Conservation (phyloP, 75 land plant genomes). For the Picea sitchensis region DNA sequence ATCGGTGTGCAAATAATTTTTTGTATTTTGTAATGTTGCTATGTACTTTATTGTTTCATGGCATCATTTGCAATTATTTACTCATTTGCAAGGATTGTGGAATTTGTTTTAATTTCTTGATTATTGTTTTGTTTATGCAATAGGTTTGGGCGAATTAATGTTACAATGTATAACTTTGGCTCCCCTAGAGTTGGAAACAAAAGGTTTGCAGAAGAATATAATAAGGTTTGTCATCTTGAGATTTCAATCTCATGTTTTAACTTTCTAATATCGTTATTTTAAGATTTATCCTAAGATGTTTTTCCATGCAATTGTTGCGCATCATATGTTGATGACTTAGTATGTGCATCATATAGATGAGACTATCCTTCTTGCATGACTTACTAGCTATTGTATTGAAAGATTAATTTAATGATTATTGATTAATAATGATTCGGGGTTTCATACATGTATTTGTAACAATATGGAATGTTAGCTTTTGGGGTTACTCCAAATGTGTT, state of each 20-base stretch:
- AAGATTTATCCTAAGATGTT: too few relatives aligned
- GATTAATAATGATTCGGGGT: too few relatives aligned
- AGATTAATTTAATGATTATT: too few relatives aligned
- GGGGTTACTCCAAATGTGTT: too few relatives aligned
- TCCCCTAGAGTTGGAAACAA: constrained; percentile 98
- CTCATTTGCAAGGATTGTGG: background rate
- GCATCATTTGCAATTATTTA: too few relatives aligned
- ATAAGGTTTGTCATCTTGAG: constrained; percentile 48
- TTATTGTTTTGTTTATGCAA: constrained; percentile 3
- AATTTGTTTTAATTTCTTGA: background rate
- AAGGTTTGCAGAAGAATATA: constrained; percentile 82
- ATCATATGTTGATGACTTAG: too few relatives aligned
- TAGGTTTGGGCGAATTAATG: constrained; percentile 56
- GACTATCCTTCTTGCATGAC: too few relatives aligned
- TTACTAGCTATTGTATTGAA: too few relatives aligned
- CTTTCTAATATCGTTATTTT: background rate
- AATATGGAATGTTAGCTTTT: too few relatives aligned
- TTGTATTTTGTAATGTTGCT: background rate
- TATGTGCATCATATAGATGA: too few relatives aligned
- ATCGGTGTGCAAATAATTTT: background rate
- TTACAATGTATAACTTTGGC: constrained; percentile 98
- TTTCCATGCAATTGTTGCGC: too few relatives aligned
- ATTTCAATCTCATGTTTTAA: background rate
- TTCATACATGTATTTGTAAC: too few relatives aligned
- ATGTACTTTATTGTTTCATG: background rate